Evolutionary conservation across 768 basidiomycete species (phyloP).

Genomic region (Phaeotremella fagi): DNA sequence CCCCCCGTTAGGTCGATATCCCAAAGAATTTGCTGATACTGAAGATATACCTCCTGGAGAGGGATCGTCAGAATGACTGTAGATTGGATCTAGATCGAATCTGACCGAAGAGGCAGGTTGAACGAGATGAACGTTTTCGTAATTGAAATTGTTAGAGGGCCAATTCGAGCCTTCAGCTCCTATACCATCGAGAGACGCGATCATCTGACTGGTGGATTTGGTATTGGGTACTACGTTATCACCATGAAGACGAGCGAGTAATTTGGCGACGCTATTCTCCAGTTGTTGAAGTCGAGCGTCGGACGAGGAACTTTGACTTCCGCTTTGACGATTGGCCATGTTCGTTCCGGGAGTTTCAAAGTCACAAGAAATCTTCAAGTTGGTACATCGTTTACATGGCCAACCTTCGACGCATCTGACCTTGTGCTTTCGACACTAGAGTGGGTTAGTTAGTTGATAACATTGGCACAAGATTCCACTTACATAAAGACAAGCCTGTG

Average conservation of each 20-base stretch:
- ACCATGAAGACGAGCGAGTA: conserved; percentile 22
- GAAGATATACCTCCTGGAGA: neutral
- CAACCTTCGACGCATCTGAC: conserved; percentile 29
- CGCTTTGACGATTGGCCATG: neutral
- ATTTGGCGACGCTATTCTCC: conserved; percentile 24
- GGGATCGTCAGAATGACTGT: conserved; percentile 16
- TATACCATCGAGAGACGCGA: too few species aligned
- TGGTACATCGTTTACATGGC: conserved; percentile 24
- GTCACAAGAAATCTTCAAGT: conserved; percentile 21
- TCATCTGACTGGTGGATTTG: too few species aligned
- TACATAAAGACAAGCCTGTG: conserved; percentile 21
- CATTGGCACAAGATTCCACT: neutral
- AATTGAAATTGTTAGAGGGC: too few species aligned
- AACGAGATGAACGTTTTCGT: too few species aligned
- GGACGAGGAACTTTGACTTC: neutral
- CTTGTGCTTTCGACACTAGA: conserved; percentile 24
- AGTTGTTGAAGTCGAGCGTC: conserved; percentile 27
- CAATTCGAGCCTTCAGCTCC: too few species aligned
- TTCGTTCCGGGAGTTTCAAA: conserved; percentile 13
- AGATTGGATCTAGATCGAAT: conserved; percentile 5
- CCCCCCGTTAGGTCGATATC: neutral
- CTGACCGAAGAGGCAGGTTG: too few species aligned
- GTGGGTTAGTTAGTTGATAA: neutral
- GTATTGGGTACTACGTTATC: neutral
- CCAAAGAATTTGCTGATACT: neutral